Percentiles rank a stretch among this genome's conserved stretches.
phyloP scores from a whole-genome alignment of 1,284 basidiomycete species.

The Ganoderma multipileum region DNA sequence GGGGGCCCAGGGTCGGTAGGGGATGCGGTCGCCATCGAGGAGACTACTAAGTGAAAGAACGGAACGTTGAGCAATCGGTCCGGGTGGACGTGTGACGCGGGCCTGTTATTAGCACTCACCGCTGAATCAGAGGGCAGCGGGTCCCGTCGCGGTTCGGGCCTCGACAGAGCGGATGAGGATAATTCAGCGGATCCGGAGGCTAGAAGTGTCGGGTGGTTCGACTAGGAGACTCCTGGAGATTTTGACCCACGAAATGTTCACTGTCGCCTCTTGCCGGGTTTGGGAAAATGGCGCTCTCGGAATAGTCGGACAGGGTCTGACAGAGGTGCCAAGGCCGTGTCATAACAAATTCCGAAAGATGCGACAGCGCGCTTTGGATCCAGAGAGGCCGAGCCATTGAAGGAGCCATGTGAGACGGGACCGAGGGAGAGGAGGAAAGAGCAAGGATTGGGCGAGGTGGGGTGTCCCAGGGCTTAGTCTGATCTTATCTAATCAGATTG shows the following conservation, averaged over 20 bases:
- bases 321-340: constrained; percentile 1
- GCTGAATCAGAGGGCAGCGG: neutral
- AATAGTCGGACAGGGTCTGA: neutral
- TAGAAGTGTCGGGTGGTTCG: neutral
- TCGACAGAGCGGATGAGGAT: neutral
- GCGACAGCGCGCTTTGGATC: neutral
- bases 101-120: constrained; percentile 7
- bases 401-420: constrained; percentile 1
- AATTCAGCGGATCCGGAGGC: neutral
- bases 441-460: neutral
- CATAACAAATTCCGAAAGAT: neutral
- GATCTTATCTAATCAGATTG: constrained; percentile 34
- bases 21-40: constrained; percentile 21
- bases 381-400: neutral
- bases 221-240: neutral
- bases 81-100: constrained; percentile 27
- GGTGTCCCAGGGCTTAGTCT: neutral
- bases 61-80: constrained; percentile 24
- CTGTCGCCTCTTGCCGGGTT: neutral
- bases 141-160: too few species aligned
- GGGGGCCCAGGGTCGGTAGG: constrained; percentile 12
- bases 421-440: constrained; percentile 5
- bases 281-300: neutral
- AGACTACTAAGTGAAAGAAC: constrained; percentile 14
- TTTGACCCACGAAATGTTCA: neutral